A percentile compares a stretch with the other conserved stretches of the same genome.
phyloP scores from a whole-genome alignment of 371 early-diverging fungal species.

The Lichtheimia hyalospora region DNA sequence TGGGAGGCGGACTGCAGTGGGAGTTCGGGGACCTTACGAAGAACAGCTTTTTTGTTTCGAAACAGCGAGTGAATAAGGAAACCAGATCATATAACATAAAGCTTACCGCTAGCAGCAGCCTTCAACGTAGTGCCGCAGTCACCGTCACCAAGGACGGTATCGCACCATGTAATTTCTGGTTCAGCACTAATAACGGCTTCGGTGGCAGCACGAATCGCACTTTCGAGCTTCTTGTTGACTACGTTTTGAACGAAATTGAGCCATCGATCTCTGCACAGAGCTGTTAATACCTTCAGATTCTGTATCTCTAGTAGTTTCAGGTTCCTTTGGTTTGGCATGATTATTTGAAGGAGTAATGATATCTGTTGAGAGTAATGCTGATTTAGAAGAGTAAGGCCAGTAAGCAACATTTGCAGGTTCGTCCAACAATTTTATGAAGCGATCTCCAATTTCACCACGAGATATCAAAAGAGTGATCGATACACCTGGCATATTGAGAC shows the following conservation, averaged over 20 bases:
- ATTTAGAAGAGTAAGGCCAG: no score
- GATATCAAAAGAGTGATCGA: constrained; percentile 58
- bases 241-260: no score
- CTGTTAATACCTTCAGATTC: no score
- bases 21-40: constrained; percentile 18
- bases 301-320: no score
- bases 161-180: constrained; percentile 68
- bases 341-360: no score
- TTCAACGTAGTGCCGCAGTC: constrained; percentile 80
- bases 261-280: no score
- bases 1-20: constrained; percentile 22
- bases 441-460: constrained; percentile 25
- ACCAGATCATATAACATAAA: background rate
- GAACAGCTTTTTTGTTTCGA: constrained; percentile 25
- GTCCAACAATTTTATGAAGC: constrained; percentile 21
- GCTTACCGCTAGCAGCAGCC: constrained; percentile 57
- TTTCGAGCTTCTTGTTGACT: no score
- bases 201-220: constrained; percentile 50
- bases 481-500: constrained; percentile 77
- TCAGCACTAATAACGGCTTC: constrained; percentile 62
- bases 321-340: no score
- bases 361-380: no score
- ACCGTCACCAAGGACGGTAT: constrained; percentile 79
- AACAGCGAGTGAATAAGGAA: background rate
- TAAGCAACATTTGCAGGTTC: constrained; percentile 37